phyloP scores from a whole-genome alignment of 768 basidiomycete species.

The Hygrophoropsis aurantiaca region DNA sequence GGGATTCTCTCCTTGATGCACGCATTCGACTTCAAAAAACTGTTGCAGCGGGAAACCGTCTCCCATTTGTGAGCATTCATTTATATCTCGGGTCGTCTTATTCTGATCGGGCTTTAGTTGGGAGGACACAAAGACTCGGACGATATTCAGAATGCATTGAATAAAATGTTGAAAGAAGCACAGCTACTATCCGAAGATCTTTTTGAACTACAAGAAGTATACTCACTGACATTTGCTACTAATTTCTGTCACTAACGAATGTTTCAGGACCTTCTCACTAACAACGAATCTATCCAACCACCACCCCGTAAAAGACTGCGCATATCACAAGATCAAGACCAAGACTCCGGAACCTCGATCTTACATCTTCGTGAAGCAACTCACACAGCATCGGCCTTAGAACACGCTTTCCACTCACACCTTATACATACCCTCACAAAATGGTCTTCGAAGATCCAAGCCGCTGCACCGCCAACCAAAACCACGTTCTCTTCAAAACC shows the following conservation, averaged over 20 bases:
- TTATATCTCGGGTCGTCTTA: constrained; percentile 1
- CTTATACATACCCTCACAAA: constrained; percentile 80
- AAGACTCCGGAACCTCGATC: constrained; percentile 21
- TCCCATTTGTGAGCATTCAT: constrained; percentile 55
- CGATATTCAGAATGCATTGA: constrained; percentile 45
- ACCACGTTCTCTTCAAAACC: constrained; percentile 67
- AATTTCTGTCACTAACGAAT: constrained; percentile 14
- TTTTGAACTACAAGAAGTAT: constrained; percentile 67
- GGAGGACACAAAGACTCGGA: constrained; percentile 25
- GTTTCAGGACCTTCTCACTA: constrained; percentile 43
- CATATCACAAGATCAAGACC: no score
- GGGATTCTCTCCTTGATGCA: constrained; percentile 87
- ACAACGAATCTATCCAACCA: constrained; percentile 45
- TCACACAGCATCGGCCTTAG: constrained; percentile 42
- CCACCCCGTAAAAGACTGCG: constrained; percentile 58
- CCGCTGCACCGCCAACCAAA: constrained; percentile 79
- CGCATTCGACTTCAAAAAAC: constrained; percentile 91
- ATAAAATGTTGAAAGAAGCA: constrained; percentile 61
- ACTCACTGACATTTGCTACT: constrained; percentile 11
- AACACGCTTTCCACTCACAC: constrained; percentile 67
- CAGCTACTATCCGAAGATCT: constrained; percentile 63
- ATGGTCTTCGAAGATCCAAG: constrained; percentile 96
- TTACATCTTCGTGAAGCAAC: constrained; percentile 45
- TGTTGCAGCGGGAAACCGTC: constrained; percentile 56
- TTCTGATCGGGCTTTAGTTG: constrained; percentile 29